phyloP scores from a whole-genome alignment of 108 stramenopile species.

The Cyclotella kingstonii region DNA sequence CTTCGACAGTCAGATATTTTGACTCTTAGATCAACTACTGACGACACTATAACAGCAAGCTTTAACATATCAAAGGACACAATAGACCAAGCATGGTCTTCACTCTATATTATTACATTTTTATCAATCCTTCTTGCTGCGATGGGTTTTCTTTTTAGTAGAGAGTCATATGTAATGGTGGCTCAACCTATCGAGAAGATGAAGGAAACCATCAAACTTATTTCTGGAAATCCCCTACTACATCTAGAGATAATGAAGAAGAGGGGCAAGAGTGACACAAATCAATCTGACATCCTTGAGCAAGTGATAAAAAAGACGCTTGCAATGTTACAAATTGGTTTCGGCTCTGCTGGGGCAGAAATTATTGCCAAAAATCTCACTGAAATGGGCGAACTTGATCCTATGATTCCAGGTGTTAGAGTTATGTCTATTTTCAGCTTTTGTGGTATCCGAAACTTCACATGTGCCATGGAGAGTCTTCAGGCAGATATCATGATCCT shows the following conservation, averaged over 20 bases:
- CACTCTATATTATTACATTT: conserved; percentile 37
- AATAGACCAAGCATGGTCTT: conserved; percentile 33
- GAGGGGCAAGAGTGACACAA: conserved; percentile 36
- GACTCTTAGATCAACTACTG: conserved; percentile 16
- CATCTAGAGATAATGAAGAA: conserved; percentile 48
- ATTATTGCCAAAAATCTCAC: conserved; percentile 64
- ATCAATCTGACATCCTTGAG: conserved; percentile 67
- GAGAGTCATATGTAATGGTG: conserved; percentile 64
- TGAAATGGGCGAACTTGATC: conserved; percentile 47
- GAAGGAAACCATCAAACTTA: conserved; percentile 38
- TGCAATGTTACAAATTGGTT: conserved; percentile 62
- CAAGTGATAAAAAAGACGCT: conserved; percentile 64
- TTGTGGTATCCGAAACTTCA: conserved; percentile 69
- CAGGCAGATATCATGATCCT: conserved; percentile 64
- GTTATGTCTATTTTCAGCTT: conserved; percentile 70
- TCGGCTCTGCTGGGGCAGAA: conserved; percentile 74
- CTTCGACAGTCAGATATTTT: conserved; percentile 37
- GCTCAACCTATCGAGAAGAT: conserved; percentile 66
- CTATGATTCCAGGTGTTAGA: conserved; percentile 66
- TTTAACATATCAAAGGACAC: conserved; percentile 46
- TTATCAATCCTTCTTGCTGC: conserved; percentile 53
- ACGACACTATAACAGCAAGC: conserved; percentile 21
- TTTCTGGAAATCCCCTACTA: conserved; percentile 58
- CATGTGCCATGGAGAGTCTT: conserved; percentile 53
- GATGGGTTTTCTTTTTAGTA: conserved; percentile 51